Base-by-base conservation (phyloP, 805 yeast species). In the Tetrapisispora pingtungensis region DNA sequence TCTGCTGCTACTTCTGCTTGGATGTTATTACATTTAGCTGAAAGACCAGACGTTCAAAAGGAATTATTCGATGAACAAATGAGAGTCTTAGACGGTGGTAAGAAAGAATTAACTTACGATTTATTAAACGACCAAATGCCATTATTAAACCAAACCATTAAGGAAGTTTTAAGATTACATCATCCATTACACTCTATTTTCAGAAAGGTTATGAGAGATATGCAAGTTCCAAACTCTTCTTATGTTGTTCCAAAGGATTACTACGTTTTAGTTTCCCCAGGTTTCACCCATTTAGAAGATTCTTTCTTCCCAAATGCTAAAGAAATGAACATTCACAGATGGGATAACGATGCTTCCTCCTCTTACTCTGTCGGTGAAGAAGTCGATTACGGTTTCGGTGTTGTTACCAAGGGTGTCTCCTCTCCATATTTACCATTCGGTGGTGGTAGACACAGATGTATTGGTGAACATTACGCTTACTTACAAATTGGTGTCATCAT, bases 391-490 rank as follows among this genome's bases (percentile, higher is more conserved):
- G 97, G 97, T n/a, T 90, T 90, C 57, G 97, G 97, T 62, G 84
- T 86, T 48, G 85, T 93, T 51, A 80, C 95, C 38, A 93, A 93
- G 70, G 98, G 97, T 69, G 97, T 90, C 43, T 72, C 85, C 27
- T 86, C 96, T 36, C 96, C 97, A 47, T 93, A 87, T 69, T 77
- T 93, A 63, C 98, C 98, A 45, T 93, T 93, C 59, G 98, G 98
- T 56, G 98, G 97, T 66, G 98, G 98, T 54, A 84, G 98, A 75
- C 98, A 93, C 67, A 84, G 98, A 71, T 93, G 98, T 70, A 90
- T 93, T 59, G 98, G 98, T 63, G 98, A 93, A 69, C 97, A 90
- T 64, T 93, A 93, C 69, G 98, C 98, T 22, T 86, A 81, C 65
- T 80, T 82, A 53, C 98, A 93, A 72, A 75, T 93, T 52, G 96